A percentile compares a stretch with the other conserved stretches of the same genome.
phyloP scores from a whole-genome alignment of 768 basidiomycete genomes.

The Phaffia tasmanica region DNA sequence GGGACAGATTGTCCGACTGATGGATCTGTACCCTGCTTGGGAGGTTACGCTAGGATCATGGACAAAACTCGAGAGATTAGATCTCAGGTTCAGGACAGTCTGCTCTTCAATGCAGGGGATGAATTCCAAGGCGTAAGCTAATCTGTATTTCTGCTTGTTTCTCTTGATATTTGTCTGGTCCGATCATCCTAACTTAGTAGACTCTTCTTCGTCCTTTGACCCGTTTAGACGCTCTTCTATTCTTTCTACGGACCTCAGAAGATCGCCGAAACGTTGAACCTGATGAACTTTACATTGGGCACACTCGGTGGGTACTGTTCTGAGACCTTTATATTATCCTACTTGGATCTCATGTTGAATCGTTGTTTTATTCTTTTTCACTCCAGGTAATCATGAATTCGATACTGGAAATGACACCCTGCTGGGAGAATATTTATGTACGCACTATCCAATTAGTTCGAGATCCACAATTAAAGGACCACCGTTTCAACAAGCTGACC shows the following conservation, averaged over 20 bases:
- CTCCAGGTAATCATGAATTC: slow-evolving; percentile 40
- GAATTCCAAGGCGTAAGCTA: slow-evolving; percentile 40
- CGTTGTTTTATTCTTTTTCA: neutral
- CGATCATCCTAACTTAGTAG: neutral
- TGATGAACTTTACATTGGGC: slow-evolving; percentile 43
- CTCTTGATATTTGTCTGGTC: neutral
- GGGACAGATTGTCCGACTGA: slow-evolving; percentile 16
- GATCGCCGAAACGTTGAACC: slow-evolving; percentile 42
- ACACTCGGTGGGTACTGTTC: slow-evolving; percentile 37
- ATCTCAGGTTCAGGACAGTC: slow-evolving; percentile 36
- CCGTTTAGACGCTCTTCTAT: slow-evolving; percentile 43
- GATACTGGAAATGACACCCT: slow-evolving; percentile 42
- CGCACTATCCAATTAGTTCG: slow-evolving; percentile 29
- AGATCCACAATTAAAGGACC: slow-evolving; percentile 29
- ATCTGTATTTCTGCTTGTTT: neutral
- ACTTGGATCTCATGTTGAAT: neutral
- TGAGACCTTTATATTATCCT: neutral
- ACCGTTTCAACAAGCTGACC: neutral
- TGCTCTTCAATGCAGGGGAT: slow-evolving; percentile 45
- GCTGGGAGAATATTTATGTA: no score
- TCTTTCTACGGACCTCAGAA: slow-evolving; percentile 43
- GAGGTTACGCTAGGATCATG: slow-evolving; percentile 16
- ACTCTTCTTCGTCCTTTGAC: neutral
- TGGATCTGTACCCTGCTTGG: slow-evolving; percentile 2
- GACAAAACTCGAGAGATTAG: slow-evolving; percentile 42